These are phyloP conservation scores for Coprinopsis marcescibilis DNA, from an alignment of 768 basidiomycete genomes.

Conservation along the genomic window DNA sequence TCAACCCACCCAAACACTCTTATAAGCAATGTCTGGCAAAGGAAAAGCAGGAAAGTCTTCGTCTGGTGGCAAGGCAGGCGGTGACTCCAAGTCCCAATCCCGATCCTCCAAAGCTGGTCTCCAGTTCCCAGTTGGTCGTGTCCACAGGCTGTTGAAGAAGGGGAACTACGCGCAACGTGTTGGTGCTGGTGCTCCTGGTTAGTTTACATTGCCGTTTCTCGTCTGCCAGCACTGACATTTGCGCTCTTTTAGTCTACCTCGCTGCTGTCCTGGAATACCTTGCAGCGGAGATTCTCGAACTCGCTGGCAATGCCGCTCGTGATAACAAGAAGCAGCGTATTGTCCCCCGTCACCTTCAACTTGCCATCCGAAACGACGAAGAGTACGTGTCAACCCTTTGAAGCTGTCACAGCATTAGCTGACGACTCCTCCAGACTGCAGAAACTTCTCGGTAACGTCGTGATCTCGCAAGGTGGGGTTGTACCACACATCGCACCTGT, in stretches of 20 bases:
- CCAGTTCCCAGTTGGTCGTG: constrained; percentile 90
- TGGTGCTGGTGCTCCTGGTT: constrained; percentile 83
- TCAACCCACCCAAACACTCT: background rate
- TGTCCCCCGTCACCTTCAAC: constrained; percentile 89
- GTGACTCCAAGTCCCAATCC: constrained; percentile 51
- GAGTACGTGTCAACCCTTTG: constrained; percentile 42
- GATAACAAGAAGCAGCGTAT: constrained; percentile 96
- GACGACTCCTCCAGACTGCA: constrained; percentile 42
- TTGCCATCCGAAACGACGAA: constrained; percentile 93
- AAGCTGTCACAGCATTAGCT: constrained; percentile 7
- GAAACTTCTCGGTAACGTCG: constrained; percentile 70
- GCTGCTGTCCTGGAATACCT: constrained; percentile 92
- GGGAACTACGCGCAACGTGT: constrained; percentile 86
- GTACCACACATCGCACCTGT: constrained; percentile 24
- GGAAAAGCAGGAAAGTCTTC: too few species aligned
- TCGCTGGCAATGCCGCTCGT: constrained; percentile 85
- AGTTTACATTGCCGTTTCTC: too few species aligned
- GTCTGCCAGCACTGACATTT: too few species aligned
- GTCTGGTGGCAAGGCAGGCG: constrained; percentile 64
- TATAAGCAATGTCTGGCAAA: constrained; percentile 6
- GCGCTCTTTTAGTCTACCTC: constrained; percentile 77
- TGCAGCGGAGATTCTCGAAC: constrained; percentile 89
- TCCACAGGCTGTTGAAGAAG: constrained; percentile 82
- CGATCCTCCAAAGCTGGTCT: constrained; percentile 75
- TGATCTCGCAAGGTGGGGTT: constrained; percentile 89